These are phyloP conservation scores for Lepidium didymum DNA, from an alignment of 345 rosid species.

Conservation along the genomic window DNA sequence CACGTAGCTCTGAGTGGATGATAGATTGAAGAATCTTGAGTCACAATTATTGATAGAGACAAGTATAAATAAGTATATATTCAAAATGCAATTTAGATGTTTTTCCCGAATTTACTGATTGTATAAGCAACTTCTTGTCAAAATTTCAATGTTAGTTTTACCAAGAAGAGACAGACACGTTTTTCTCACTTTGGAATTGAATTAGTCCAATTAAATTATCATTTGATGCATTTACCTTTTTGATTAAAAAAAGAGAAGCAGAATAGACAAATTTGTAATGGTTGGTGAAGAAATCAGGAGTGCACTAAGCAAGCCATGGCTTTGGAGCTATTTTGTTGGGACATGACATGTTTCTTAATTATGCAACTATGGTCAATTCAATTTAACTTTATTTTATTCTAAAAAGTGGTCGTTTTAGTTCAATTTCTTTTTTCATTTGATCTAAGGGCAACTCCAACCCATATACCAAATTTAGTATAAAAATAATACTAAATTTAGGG, in stretches of 20 bases:
- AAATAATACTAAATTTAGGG: no score
- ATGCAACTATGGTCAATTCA: no score
- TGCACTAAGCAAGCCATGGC: no score
- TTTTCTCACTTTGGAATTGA: neutral
- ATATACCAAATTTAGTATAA: no score
- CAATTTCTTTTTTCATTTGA: no score
- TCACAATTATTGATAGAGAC: constrained; percentile 4
- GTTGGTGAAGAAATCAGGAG: no score
- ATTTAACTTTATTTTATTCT: no score
- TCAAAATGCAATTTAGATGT: neutral
- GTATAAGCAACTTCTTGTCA: constrained; percentile 13
- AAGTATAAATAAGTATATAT: neutral
- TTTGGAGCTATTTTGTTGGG: no score
- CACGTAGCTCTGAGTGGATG: constrained; percentile 9
- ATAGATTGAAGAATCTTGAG: constrained; percentile 10
- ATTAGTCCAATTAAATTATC: neutral
- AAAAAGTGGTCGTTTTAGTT: no score
- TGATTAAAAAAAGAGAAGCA: neutral
- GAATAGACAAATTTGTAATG: no score
- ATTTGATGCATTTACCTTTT: neutral
- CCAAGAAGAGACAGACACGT: constrained; percentile 18
- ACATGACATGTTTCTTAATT: no score
- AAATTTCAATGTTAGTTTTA: neutral
- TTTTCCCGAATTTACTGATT: constrained; percentile 2
- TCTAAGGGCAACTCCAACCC: no score